Evolutionary conservation across 768 basidiomycete species (phyloP), one percentile per base, ranked within the genome.

Genomic region (Nevesoporus exiguus): DNA sequence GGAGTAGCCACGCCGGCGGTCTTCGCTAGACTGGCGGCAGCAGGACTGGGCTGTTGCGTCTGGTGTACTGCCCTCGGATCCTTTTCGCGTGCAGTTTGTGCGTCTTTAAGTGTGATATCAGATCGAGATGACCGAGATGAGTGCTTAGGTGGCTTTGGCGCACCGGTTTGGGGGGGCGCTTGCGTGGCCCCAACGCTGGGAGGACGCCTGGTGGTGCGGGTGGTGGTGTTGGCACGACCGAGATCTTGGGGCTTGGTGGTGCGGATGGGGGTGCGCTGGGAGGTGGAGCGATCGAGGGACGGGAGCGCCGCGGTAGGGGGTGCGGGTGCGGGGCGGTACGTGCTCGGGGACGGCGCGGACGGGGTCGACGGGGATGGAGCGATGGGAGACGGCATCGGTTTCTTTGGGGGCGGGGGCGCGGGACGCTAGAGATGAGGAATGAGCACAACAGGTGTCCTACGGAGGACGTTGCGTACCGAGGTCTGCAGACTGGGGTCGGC

Each of bases 211-310:
- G 86, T 78, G 49, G 86, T 79, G 49, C 81, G 79, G 17, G 85
- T 85, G 42, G 85, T 86, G 37, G 87, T 90, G 66, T 85, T 88
- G 39, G 87, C 76, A 34, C 87, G 84, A 29, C 78, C 75, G 42
- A 90, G 67, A 8, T 67, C 69, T 24, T 76, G 66, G 64, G 65
- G 48, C 79, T 82, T 62, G 73, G 19, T 53, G 5, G 77, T 66
- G 51, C 83, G 83, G 19, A 78, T 56, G 0, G 90, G 86, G 13
- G 85, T 78, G 30, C 93, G 87, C 62, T 92, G 89, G 3, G 93
- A 94, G 34, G 87, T 86, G 24, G 92, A 92, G 49, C 93, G 86
- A 75, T 96, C 93, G 49, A 96, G 82, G 5, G 86, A 61, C 24
- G 88, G 85, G 0, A 83, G 78, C 25, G 79, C 79, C 1, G 83